Evolutionary conservation across 2,329 filamentous ascomycete species (phyloP).

Genomic region (Monosporascus sp.): DNA sequence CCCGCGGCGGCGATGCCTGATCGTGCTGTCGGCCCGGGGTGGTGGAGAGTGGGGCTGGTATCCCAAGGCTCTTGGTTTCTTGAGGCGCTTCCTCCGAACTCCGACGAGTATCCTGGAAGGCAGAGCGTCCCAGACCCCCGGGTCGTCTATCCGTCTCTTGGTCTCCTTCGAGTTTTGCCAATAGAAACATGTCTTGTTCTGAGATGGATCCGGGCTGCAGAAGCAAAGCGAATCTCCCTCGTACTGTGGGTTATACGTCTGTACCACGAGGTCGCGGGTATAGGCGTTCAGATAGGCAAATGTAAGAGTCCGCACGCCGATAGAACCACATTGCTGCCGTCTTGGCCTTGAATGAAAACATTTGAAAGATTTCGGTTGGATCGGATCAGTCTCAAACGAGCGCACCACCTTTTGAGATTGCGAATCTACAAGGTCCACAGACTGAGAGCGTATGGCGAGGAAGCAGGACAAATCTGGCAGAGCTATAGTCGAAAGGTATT

Average conservation of each 20-base stretch:
- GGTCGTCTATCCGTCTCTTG: conserved; percentile 51
- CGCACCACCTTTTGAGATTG: conserved; percentile 51
- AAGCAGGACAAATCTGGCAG: conserved; percentile 55
- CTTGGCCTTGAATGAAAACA: conserved; percentile 51
- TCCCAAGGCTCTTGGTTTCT: conserved; percentile 15
- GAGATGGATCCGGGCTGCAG: conserved; percentile 36
- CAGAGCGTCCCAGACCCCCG: conserved; percentile 61
- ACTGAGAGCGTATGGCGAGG: conserved; percentile 51
- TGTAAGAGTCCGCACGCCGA: conserved; percentile 57
- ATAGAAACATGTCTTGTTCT: conserved; percentile 39
- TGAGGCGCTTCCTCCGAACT: conserved; percentile 43
- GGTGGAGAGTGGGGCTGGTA: conserved; percentile 11
- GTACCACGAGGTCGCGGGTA: conserved; percentile 58
- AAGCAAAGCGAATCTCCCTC: conserved; percentile 55
- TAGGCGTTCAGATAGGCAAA: conserved; percentile 58
- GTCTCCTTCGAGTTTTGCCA: conserved; percentile 49
- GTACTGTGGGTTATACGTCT: conserved; percentile 53
- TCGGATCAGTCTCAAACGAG: conserved; percentile 53
- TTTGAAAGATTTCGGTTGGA: conserved; percentile 55
- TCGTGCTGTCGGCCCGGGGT: conserved; percentile 15
- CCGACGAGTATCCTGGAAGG: conserved; percentile 58
- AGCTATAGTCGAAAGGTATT: conserved; percentile 53
- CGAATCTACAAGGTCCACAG: conserved; percentile 59
- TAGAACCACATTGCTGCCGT: conserved; percentile 47
- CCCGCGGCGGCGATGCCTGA: conserved; percentile 26